Evolutionary conservation across 441 rosid genomes (phyloP).

Genomic region (Breynia disticha): DNA sequence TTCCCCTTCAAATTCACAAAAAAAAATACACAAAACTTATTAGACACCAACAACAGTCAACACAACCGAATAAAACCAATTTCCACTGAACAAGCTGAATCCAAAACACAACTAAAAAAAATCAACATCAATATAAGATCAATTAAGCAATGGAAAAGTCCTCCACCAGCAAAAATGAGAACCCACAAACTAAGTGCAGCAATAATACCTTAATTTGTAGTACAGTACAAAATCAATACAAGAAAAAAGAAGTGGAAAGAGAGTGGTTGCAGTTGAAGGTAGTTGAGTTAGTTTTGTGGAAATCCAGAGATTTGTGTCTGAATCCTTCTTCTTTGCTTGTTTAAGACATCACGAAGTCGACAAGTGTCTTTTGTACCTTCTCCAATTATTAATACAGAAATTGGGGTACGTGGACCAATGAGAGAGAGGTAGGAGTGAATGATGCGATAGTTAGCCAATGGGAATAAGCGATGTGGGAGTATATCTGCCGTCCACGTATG

Average conservation of each 20-base stretch:
- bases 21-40: too few species aligned
- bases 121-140: not conserved
- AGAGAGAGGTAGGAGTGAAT: too few species aligned
- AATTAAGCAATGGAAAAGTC: not conserved
- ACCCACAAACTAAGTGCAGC: too few species aligned
- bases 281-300: too few species aligned
- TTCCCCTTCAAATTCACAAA: too few species aligned
- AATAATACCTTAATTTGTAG: too few species aligned
- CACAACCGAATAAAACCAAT: not conserved
- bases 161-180: too few species aligned
- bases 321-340: too few species aligned
- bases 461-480: constrained; percentile 5
- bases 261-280: too few species aligned
- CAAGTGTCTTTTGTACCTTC: constrained; percentile 39
- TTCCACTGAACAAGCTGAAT: not conserved
- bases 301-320: not conserved
- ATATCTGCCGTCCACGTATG: constrained; percentile 20
- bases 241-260: too few species aligned
- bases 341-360: constrained; percentile 26
- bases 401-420: constrained; percentile 40
- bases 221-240: too few species aligned
- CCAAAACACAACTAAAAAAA: not conserved
- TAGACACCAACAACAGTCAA: too few species aligned
- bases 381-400: constrained; percentile 12
- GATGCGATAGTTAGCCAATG: not conserved